Conservation (phyloP, 805 yeast genomes). For the Barnettozyma botsteinii region DNA sequence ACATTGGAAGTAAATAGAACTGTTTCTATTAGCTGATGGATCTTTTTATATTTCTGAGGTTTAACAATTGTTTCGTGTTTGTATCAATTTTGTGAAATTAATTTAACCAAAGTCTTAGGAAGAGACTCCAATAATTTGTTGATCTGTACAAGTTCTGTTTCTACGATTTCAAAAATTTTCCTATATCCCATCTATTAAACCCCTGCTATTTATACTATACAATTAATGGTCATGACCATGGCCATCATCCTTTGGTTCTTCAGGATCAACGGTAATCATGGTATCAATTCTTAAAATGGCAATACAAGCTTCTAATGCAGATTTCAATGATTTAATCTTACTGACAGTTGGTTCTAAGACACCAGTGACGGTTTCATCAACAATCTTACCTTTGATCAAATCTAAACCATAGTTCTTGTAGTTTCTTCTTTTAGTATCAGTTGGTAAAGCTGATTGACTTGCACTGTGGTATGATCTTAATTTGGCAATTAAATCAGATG, state of each 20-base stretch:
- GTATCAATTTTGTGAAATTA: no score
- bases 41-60: no score
- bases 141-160: no score
- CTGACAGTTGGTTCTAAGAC: slow-evolving; percentile 94
- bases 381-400: slow-evolving; percentile 83
- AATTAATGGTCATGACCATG: slow-evolving; percentile 60
- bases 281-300: slow-evolving; percentile 97
- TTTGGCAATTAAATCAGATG: slow-evolving; percentile 91
- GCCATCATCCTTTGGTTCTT: slow-evolving; percentile 85
- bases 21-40: no score
- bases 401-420: slow-evolving; percentile 93
- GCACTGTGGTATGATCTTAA: slow-evolving; percentile 95
- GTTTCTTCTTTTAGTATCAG: slow-evolving; percentile 78
- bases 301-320: slow-evolving; percentile 97
- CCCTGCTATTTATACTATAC: not conserved
- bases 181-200: not conserved
- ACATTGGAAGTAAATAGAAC: no score
- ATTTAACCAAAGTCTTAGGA: no score
- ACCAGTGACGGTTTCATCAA: slow-evolving; percentile 77
- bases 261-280: slow-evolving; percentile 96
- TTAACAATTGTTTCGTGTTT: no score
- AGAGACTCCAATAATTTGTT: no score
- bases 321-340: slow-evolving; percentile 86
- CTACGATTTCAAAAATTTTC: no score
- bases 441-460: slow-evolving; percentile 75